Evolutionary conservation across 768 basidiomycete genomes (phyloP).

Genomic region (Tephrocybe sp.): DNA sequence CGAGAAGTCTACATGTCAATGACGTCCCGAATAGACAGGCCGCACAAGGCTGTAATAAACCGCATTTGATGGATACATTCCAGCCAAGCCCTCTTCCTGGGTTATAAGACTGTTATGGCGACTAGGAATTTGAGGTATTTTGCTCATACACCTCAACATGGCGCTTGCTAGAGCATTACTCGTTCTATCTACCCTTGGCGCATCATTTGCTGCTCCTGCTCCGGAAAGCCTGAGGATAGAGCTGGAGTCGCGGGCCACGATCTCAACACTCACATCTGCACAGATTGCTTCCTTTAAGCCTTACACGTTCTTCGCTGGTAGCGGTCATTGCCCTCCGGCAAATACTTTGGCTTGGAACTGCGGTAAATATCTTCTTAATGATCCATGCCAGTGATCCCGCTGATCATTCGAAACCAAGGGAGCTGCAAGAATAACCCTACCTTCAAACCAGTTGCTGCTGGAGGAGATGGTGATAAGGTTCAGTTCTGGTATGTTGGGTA

Average conservation of each 20-base stretch:
- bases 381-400: background rate
- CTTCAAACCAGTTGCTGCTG: constrained; percentile 41
- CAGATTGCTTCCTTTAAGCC: constrained; percentile 38
- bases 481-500: constrained; percentile 40
- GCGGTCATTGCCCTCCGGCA: constrained; percentile 39
- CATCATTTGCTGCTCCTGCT: background rate
- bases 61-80: too few species aligned
- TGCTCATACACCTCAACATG: background rate
- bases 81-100: too few species aligned
- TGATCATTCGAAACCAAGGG: constrained; percentile 21
- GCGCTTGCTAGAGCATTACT: background rate
- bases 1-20: background rate
- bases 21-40: background rate
- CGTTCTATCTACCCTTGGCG: background rate
- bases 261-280: constrained; percentile 29
- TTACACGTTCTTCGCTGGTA: constrained; percentile 40
- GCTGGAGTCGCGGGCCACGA: background rate
- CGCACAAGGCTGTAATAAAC: background rate
- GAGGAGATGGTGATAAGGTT: constrained; percentile 40
- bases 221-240: too few species aligned
- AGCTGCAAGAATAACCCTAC: constrained; percentile 44
- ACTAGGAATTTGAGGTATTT: background rate
- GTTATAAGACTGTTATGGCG: too few species aligned
- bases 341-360: constrained; percentile 44
- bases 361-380: constrained; percentile 25